Conservation (phyloP, 768 basidiomycete species). For the Termitomyces sp. region DNA sequence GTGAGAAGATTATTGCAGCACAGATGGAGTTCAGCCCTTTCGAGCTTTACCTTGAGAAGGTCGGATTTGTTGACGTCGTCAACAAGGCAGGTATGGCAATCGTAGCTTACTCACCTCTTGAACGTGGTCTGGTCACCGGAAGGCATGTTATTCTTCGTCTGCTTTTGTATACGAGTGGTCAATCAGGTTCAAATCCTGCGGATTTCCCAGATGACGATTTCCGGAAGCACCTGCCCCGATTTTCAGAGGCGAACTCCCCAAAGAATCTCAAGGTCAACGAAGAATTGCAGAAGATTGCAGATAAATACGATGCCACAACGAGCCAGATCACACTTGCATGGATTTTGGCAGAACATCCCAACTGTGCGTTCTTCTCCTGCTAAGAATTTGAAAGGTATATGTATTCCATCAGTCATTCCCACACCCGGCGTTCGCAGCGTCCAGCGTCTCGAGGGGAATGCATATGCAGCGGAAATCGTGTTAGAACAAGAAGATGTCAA, state of each 20-base stretch:
- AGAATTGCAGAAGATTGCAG: conserved; percentile 25
- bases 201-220: conserved; percentile 4
- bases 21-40: conserved; percentile 42
- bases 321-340: conserved; percentile 42
- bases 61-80: conserved; percentile 29
- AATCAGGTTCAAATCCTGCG: conserved; percentile 1
- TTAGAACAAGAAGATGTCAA: conserved; percentile 16
- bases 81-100: conserved; percentile 38
- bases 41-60: conserved; percentile 36
- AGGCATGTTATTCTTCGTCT: conserved; percentile 12
- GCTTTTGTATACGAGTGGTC: no score
- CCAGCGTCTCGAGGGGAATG: conserved; percentile 17
- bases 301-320: conserved; percentile 29
- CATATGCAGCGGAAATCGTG: conserved; percentile 13
- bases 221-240: conserved; percentile 11
- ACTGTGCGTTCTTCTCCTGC: conserved; percentile 9
- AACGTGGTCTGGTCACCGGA: conserved; percentile 43
- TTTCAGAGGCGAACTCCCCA: conserved; percentile 35
- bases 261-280: conserved; percentile 31
- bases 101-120: conserved; percentile 45
- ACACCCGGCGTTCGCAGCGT: conserved; percentile 18
- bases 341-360: conserved; percentile 28
- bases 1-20: conserved; percentile 24
- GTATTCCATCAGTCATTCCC: conserved; percentile 15
- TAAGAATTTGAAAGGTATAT: not conserved